Evolutionary conservation across 2,329 filamentous ascomycete genomes (phyloP), one percentile per base, ranked within the genome.

Genomic region (Albifimbria verrucaria): DNA sequence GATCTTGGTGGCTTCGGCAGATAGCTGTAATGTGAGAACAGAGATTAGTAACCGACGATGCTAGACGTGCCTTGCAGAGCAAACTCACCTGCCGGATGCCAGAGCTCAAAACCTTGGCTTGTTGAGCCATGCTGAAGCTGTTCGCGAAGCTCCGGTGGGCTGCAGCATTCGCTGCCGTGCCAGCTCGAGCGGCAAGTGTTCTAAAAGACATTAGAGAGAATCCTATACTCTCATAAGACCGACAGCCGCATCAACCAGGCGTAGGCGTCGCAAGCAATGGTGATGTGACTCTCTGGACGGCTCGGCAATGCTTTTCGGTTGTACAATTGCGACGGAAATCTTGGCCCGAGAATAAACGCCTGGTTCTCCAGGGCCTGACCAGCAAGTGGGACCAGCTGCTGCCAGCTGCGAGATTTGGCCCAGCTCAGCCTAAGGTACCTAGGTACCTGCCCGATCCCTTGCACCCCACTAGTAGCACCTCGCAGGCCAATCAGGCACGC

Each of bases 41-140:
- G 39, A 15, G 4, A n/a, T 39, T 39, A 39, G 12, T 39, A 12
- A 12, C 4, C 6, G 15, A 21, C 49, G 56, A 48, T 57, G 39
- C 42, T 51, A 49, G 4, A 7, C 21, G 43, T 3, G 20, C 43
- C n/a, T n/a, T n/a, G n/a, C n/a, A n/a, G n/a, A n/a, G n/a, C n/a
- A n/a, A n/a, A n/a, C n/a, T 7, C 58, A 70, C 69, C 56, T 64
- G 60, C 60, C 64, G 65, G 56, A 61, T 58, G 36, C 66, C 74
- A 60, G 85, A 77, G 69, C 82, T 81, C 66, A 79, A 74, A 59
- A 92, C 79, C 72, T 89, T 93, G 57, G 89, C 89, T 77, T 85
- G 86, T 59, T 96, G 80, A 69, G 91, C 90, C 90, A 96, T 96
- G 57, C 70, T 70, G 66, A 75, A 65, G 59, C 64, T 69, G 57